phyloP scores from a whole-genome alignment of 1,284 basidiomycete species.

The Thelephora terrestris region DNA sequence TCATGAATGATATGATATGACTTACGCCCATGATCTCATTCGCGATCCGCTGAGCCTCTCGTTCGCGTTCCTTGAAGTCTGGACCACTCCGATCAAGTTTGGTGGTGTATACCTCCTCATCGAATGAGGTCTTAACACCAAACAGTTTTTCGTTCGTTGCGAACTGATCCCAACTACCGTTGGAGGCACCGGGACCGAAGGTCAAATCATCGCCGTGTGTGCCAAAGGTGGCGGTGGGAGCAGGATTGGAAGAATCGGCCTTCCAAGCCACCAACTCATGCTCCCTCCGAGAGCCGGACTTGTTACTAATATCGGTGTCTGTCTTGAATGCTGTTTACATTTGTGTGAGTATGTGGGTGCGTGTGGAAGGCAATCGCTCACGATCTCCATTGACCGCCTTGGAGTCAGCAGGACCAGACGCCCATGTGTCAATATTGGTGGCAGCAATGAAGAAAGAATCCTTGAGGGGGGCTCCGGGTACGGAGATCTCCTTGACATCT shows the following conservation, averaged over 20 bases:
- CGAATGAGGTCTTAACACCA: slow-evolving; percentile 85
- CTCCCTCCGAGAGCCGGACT: slow-evolving; percentile 44
- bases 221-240: slow-evolving; percentile 14
- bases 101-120: slow-evolving; percentile 94
- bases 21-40: slow-evolving; percentile 82
- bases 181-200: slow-evolving; percentile 45
- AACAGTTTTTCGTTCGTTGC: slow-evolving; percentile 89
- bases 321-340: slow-evolving; percentile 67
- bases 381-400: slow-evolving; percentile 57
- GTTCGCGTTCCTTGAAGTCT: slow-evolving; percentile 85
- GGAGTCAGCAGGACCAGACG: slow-evolving; percentile 64
- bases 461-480: slow-evolving; percentile 53
- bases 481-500: slow-evolving; percentile 60
- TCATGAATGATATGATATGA: slow-evolving; percentile 10
- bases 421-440: slow-evolving; percentile 60
- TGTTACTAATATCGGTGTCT: slow-evolving; percentile 76
- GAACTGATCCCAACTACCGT: slow-evolving; percentile 88
- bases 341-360: slow-evolving; percentile 3
- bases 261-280: slow-evolving; percentile 83
- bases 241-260: slow-evolving; percentile 9
- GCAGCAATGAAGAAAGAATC: slow-evolving; percentile 59
- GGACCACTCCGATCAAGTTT: slow-evolving; percentile 79
- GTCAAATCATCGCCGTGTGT: slow-evolving; percentile 51
- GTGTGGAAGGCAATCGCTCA: slow-evolving; percentile 24
- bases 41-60: slow-evolving; percentile 81